phyloP scores from a whole-genome alignment of 2,329 filamentous ascomycete species.

The Microdochium trichocladiopsis region DNA sequence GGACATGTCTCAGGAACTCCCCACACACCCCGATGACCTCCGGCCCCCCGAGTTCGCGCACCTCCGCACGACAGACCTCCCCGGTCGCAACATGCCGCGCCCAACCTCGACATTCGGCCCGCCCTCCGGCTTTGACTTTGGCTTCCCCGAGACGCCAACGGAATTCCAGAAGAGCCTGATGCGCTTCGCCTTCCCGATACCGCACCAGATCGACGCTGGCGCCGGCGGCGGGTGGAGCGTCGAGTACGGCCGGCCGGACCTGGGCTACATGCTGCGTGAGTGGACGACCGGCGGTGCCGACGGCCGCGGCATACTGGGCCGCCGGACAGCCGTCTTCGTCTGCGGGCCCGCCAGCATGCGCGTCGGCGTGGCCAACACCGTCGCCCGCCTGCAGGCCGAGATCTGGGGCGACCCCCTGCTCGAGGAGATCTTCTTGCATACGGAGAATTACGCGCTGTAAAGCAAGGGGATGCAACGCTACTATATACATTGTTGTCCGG shows the following conservation, averaged over 20 bases:
- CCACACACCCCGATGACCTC: slow-evolving; percentile 13
- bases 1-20: background rate
- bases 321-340: slow-evolving; percentile 82
- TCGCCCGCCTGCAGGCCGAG: slow-evolving; percentile 73
- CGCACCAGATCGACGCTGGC: slow-evolving; percentile 48
- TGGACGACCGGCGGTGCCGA: slow-evolving; percentile 67
- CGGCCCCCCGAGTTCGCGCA: slow-evolving; percentile 50
- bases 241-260: slow-evolving; percentile 84
- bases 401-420: slow-evolving; percentile 73
- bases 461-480: too few species aligned
- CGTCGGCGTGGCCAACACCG: slow-evolving; percentile 78
- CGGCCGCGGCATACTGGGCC: slow-evolving; percentile 64
- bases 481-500: too few species aligned
- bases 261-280: slow-evolving; percentile 79
- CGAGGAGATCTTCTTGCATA: slow-evolving; percentile 90
- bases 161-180: slow-evolving; percentile 85
- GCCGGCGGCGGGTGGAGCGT: slow-evolving; percentile 70
- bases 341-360: slow-evolving; percentile 86
- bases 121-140: slow-evolving; percentile 64
- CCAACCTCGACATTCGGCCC: slow-evolving; percentile 52
- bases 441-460: slow-evolving; percentile 89
- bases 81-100: slow-evolving; percentile 22
- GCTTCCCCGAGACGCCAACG: slow-evolving; percentile 77
- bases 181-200: slow-evolving; percentile 77
- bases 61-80: slow-evolving; percentile 38